These are phyloP conservation scores for Saitozyma sp. DNA, from an alignment of 768 basidiomycete species.

Conservation along the genomic window DNA sequence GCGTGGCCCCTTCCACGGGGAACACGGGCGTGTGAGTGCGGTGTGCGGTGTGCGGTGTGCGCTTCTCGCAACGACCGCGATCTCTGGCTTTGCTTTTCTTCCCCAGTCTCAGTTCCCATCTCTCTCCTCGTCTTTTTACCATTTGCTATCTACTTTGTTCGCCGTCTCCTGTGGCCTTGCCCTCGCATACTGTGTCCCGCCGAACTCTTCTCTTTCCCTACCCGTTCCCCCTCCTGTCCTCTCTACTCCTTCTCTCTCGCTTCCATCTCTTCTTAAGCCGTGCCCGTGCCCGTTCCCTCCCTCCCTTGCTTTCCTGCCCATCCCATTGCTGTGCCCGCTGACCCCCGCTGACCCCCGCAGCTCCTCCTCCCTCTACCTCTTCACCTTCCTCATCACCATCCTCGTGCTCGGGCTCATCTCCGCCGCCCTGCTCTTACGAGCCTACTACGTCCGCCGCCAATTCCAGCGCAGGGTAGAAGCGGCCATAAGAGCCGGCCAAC, in stretches of 20 bases:
- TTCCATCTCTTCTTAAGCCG: not conserved
- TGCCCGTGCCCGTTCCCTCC: not conserved
- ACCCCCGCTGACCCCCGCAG: conserved; percentile 10
- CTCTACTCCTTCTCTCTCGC: not conserved
- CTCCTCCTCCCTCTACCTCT: conserved; percentile 40
- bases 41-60: not conserved
- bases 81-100: no score
- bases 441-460: conserved; percentile 32
- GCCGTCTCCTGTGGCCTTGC: not conserved
- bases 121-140: no score
- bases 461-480: conserved; percentile 38
- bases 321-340: not conserved
- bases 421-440: conserved; percentile 27
- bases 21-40: not conserved
- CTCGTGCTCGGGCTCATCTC: conserved; percentile 39
- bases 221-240: not conserved
- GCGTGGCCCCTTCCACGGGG: not conserved
- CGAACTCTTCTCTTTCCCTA: not conserved
- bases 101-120: no score
- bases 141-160: no score
- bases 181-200: not conserved
- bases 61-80: no score
- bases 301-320: not conserved
- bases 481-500: conserved; percentile 28
- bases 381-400: conserved; percentile 46